Percentiles rank a stretch among this genome's conserved stretches.
Conservation (phyloP, 2,329 filamentous ascomycete species). For the Fusarium newnesense region DNA sequence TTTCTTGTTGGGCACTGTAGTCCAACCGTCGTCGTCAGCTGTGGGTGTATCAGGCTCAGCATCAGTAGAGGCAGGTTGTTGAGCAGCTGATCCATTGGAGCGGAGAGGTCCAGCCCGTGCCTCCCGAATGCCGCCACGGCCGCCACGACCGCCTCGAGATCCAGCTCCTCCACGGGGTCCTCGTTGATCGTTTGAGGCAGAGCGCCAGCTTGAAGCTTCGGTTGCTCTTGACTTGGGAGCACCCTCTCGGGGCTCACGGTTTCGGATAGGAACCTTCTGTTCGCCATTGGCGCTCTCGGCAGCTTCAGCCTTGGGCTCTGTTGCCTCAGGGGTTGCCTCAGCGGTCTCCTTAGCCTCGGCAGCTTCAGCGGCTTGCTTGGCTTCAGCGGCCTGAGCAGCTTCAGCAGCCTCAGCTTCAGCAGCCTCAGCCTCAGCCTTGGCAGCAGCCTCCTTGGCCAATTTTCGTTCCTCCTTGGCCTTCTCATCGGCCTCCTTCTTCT, state of each 20-base stretch:
- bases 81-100: slow-evolving; percentile 58
- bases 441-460: slow-evolving; percentile 67
- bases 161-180: slow-evolving; percentile 60
- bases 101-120: slow-evolving; percentile 55
- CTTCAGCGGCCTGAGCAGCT: slow-evolving; percentile 44
- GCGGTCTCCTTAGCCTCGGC: slow-evolving; percentile 44
- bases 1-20: slow-evolving; percentile 60
- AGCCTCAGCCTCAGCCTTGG: slow-evolving; percentile 56
- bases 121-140: slow-evolving; percentile 54
- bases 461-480: slow-evolving; percentile 82
- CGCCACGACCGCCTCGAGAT: slow-evolving; percentile 55
- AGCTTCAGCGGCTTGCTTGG: slow-evolving; percentile 44
- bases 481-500: slow-evolving; percentile 89
- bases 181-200: slow-evolving; percentile 59
- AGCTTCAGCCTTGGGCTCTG: slow-evolving; percentile 33
- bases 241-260: slow-evolving; percentile 53
- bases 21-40: slow-evolving; percentile 71
- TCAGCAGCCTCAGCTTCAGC: slow-evolving; percentile 49
- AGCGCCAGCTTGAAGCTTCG: slow-evolving; percentile 71
- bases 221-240: slow-evolving; percentile 63
- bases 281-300: slow-evolving; percentile 52
- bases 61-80: slow-evolving; percentile 49
- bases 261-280: slow-evolving; percentile 58
- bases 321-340: slow-evolving; percentile 43
- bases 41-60: slow-evolving; percentile 51